phyloP scores from a whole-genome alignment of 2,329 filamentous ascomycete species.

The Penicillium vulpinum region DNA sequence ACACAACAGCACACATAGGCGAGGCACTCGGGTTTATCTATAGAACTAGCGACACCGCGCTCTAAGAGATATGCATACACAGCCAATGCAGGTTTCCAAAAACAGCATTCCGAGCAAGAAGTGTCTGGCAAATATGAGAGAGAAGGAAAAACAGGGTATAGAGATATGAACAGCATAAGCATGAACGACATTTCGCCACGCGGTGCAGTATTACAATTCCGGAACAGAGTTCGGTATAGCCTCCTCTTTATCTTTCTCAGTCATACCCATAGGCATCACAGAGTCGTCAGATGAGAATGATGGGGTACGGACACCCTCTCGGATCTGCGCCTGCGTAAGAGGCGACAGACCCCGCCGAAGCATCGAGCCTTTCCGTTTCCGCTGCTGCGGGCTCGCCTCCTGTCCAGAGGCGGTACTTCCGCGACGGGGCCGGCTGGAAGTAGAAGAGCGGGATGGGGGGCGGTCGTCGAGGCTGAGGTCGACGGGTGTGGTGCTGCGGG shows the following conservation, averaged over 20 bases:
- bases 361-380: slow-evolving; percentile 34
- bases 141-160: slow-evolving; percentile 6
- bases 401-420: slow-evolving; percentile 36
- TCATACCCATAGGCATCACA: slow-evolving; percentile 24
- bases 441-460: slow-evolving; percentile 35
- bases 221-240: slow-evolving; percentile 19
- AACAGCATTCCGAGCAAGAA: not conserved
- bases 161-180: slow-evolving; percentile 9
- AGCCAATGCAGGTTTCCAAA: not conserved
- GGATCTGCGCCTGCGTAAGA: slow-evolving; percentile 39
- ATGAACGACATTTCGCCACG: not conserved
- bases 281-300: slow-evolving; percentile 42
- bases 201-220: slow-evolving; percentile 26
- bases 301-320: slow-evolving; percentile 35
- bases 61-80: slow-evolving; percentile 1
- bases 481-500: slow-evolving; percentile 44
- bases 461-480: slow-evolving; percentile 38
- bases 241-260: slow-evolving; percentile 28
- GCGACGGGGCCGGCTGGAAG: slow-evolving; percentile 35
- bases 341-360: slow-evolving; percentile 36
- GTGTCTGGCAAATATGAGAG: not conserved
- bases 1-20: not conserved
- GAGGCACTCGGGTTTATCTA: not conserved
- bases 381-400: slow-evolving; percentile 29
- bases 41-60: not conserved